Evolutionary conservation across 106 monocot species (phyloP).

Genomic region (Hemerocallis citrina): DNA sequence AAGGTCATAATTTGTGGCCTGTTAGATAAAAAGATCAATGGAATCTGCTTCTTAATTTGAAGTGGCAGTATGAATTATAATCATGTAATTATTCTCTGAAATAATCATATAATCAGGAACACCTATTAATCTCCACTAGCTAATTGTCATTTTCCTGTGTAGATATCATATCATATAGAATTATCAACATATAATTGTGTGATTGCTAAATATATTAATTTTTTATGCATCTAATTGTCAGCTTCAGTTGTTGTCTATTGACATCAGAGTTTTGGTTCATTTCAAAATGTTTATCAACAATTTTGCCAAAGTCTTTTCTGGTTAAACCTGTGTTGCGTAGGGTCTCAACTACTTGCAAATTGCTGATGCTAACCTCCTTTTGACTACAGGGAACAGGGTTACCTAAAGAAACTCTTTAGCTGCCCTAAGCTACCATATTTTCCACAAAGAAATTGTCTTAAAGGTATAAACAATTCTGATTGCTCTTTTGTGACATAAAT

Average conservation of each 20-base stretch:
- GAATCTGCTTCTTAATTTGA: background rate
- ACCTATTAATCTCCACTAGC: background rate
- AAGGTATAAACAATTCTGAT: background rate
- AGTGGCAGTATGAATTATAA: background rate
- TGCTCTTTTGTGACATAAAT: background rate
- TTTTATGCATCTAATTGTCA: background rate
- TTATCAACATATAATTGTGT: background rate
- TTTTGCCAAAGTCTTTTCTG: background rate
- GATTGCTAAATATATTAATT: background rate
- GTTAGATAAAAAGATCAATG: too few species aligned
- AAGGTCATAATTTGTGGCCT: background rate
- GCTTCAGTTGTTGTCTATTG: background rate
- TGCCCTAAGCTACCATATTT: conserved; percentile 15
- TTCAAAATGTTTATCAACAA: background rate
- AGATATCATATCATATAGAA: background rate
- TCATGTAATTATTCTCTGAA: background rate
- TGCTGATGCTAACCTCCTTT: conserved; percentile 8
- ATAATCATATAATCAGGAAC: background rate
- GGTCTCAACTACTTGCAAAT: conserved; percentile 9
- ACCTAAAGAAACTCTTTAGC: background rate
- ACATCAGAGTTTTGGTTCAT: background rate
- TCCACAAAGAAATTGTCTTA: background rate
- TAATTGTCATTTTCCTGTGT: background rate
- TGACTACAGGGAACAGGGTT: background rate
- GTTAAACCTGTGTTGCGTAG: conserved; percentile 1